phyloP scores from a whole-genome alignment of 2,329 filamentous ascomycete genomes.

The Nigrospora oryzae region DNA sequence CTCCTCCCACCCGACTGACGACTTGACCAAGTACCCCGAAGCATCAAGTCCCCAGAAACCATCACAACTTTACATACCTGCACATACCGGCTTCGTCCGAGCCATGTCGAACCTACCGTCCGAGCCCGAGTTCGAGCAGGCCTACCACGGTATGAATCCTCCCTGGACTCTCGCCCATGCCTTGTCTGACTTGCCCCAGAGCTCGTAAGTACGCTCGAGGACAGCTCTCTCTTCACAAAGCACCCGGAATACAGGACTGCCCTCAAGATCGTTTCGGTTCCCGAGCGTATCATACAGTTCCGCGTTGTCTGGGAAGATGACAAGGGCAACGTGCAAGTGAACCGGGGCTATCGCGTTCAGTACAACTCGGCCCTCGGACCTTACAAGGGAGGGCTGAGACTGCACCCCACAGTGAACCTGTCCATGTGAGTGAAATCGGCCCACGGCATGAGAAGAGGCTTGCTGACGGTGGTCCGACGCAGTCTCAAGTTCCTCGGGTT shows the following conservation, averaged over 20 bases:
- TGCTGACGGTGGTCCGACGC: conserved; percentile 17
- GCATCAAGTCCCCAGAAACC: no score
- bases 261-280: conserved; percentile 78
- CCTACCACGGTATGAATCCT: conserved; percentile 69
- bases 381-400: conserved; percentile 94
- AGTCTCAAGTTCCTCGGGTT: conserved; percentile 94
- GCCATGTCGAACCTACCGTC: conserved; percentile 73
- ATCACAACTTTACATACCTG: no score
- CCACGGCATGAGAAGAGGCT: not conserved
- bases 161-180: not conserved
- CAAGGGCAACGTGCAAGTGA: conserved; percentile 79
- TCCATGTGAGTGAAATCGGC: conserved; percentile 38
- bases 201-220: conserved; percentile 88
- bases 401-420: conserved; percentile 83
- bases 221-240: conserved; percentile 86
- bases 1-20: no score
- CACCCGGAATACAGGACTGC: conserved; percentile 92
- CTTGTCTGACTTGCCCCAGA: conserved; percentile 44
- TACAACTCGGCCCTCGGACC: conserved; percentile 97
- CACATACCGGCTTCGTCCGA: no score
- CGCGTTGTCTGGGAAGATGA: conserved; percentile 96
- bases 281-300: conserved; percentile 96
- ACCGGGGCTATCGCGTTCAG: conserved; percentile 92
- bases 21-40: no score
- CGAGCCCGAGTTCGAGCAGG: conserved; percentile 98